Percentiles rank a stretch among this genome's conserved stretches.
Conservation (phyloP, 345 rosid species). For the Eucalyptus cloeziana region DNA sequence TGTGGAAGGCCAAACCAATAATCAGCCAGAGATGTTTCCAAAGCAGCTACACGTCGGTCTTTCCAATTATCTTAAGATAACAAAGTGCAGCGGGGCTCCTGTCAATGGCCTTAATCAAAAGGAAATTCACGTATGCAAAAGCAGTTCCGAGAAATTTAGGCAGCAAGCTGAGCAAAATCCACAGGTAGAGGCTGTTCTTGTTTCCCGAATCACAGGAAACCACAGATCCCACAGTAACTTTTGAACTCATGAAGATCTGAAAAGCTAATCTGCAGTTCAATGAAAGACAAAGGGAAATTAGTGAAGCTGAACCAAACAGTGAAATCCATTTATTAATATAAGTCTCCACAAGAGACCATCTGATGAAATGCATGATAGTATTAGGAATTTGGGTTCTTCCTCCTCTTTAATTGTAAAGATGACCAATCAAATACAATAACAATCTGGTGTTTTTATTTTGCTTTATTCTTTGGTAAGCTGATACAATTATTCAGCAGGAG, state of each 20-base stretch:
- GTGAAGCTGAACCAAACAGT: neutral
- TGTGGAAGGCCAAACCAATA: neutral
- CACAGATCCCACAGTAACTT: constrained; percentile 36
- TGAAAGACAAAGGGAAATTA: neutral
- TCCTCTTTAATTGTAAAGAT: neutral
- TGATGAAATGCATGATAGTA: neutral
- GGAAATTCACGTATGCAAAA: constrained; percentile 28
- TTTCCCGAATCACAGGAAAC: constrained; percentile 98
- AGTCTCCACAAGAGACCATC: neutral
- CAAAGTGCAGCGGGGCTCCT: constrained; percentile 18
- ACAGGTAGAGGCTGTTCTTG: constrained; percentile 47
- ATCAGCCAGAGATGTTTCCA: neutral
- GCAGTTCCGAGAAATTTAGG: constrained; percentile 57
- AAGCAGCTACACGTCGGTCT: constrained; percentile 6
- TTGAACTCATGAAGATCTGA: constrained; percentile 80
- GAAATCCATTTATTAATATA: neutral
- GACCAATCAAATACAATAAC: neutral
- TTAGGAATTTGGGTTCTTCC: neutral
- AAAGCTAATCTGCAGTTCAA: constrained; percentile 32
- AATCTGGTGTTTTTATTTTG: neutral
- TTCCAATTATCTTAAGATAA: neutral
- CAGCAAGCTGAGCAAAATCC: constrained; percentile 65
- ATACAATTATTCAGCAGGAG: neutral
- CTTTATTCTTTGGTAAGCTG: neutral
- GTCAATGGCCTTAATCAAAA: constrained; percentile 38